phyloP scores from a whole-genome alignment of 2,329 filamentous ascomycete genomes.

The Thermoascus crustaceus region DNA sequence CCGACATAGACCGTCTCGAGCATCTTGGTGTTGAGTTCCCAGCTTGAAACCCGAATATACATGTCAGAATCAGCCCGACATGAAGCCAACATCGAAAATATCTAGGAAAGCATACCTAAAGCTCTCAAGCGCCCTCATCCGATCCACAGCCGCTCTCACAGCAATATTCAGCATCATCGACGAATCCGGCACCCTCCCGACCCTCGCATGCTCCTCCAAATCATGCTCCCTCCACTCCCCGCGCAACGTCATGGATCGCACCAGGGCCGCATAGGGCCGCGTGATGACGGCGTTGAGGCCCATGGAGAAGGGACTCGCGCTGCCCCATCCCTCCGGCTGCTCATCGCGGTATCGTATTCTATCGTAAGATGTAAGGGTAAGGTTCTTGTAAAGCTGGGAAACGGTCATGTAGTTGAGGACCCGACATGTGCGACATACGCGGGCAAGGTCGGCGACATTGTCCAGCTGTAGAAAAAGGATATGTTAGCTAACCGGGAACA shows the following conservation, averaged over 20 bases:
- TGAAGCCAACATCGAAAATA: background rate
- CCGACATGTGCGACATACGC: constrained; percentile 52
- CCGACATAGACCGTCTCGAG: constrained; percentile 52
- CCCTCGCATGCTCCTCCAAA: constrained; percentile 48
- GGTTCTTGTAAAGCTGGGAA: constrained; percentile 50
- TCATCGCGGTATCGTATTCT: constrained; percentile 52
- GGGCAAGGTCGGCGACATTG: constrained; percentile 50
- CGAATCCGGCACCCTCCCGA: constrained; percentile 54
- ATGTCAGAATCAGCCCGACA: constrained; percentile 3
- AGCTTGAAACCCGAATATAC: constrained; percentile 28
- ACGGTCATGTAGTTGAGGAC: constrained; percentile 58
- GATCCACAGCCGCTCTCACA: constrained; percentile 51
- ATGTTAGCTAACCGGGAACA: too few relatives aligned
- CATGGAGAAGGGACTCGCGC: constrained; percentile 56
- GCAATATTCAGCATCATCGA: constrained; percentile 57
- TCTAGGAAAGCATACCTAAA: constrained; percentile 38
- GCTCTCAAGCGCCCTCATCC: constrained; percentile 46
- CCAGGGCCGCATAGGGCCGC: constrained; percentile 44
- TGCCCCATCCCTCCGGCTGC: constrained; percentile 52
- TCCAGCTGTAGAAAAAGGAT: constrained; percentile 40
- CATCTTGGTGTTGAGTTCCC: constrained; percentile 55
- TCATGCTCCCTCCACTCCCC: constrained; percentile 53
- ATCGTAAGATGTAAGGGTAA: constrained; percentile 50
- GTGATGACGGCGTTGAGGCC: constrained; percentile 55
- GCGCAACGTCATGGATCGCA: constrained; percentile 44